Evolutionary conservation across 2,329 filamentous ascomycete genomes (phyloP), one percentile per base, ranked within the genome.

Genomic region (Ascosphaera aggregata): DNA sequence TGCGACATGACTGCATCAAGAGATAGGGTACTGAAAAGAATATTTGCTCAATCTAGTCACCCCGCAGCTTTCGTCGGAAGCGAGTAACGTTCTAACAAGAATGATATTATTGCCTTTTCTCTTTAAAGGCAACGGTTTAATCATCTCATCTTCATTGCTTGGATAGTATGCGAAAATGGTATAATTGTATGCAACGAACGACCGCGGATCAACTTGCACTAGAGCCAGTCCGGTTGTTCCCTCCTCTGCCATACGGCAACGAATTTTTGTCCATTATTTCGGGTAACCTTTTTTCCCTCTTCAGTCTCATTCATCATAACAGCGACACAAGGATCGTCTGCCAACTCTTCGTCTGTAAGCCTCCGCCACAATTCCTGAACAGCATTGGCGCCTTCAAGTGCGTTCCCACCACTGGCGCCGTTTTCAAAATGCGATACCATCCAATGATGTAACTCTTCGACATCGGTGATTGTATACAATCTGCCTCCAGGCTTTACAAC

Each of bases 391-490:
- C 38, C 41, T 84, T 80, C 56, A 85, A 80, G 15, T 76, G 89
- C 60, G 77, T 59, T 55, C 36, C 51, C 54, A 39, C 57, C 67
- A 0, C 37, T 40, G 19, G 71, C 69, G 53, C 85, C 78, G 22
- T 68, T 71, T 42, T 77, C 71, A 48, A 95, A 77, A 59, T 94
- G 82, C 53, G 71, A 68, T 39, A 86, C 76, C 76, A 95, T 93
- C 86, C 86, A 95, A 48, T 74, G 60, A 55, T 94, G 82, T 55
- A 98, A 63, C 51, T 93, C 84, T 59, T 92, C 78, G 34, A 98
- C 89, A 59, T 98, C 89, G 1, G 89, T 98, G 50, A 98, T 95
- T 1, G 86, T 95, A 55, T 95, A 98, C 34, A 93, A 66, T 37
- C 86, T 69, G 2, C 89, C 91, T 0, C 84, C 84, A 0, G 85